Conservation (phyloP, 75 land plant species). For the Cryptomeria japonica region DNA sequence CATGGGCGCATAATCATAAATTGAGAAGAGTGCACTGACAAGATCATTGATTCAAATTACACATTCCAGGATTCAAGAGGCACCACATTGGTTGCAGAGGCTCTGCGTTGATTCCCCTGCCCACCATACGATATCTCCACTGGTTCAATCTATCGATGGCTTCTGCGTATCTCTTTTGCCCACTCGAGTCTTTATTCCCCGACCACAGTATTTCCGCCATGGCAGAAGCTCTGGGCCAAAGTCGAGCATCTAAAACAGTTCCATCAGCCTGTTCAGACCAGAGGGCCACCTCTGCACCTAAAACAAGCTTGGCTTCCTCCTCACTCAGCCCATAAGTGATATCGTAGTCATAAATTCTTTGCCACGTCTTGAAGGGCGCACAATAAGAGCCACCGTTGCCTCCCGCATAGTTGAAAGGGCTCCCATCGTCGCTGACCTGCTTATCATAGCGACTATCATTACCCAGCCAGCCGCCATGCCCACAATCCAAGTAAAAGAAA, state of each 20-base stretch:
- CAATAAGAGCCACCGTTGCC: conserved; percentile 84
- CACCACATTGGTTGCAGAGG: conserved; percentile 94
- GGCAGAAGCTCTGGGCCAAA: conserved; percentile 87
- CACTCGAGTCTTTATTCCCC: conserved; percentile 62
- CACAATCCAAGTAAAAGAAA: conserved; percentile 90
- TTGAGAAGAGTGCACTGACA: too few species aligned
- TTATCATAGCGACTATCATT: conserved; percentile 43
- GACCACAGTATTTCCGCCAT: conserved; percentile 94
- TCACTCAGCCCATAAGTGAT: conserved; percentile 43
- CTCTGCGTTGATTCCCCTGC: conserved; percentile 74
- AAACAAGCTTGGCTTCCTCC: conserved; percentile 60
- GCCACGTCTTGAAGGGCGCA: conserved; percentile 85
- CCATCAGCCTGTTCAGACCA: conserved; percentile 94
- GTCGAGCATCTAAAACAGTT: conserved; percentile 59
- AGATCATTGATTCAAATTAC: conserved; percentile 45
- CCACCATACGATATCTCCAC: conserved; percentile 79
- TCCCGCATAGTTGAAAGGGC: conserved; percentile 26
- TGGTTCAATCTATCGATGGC: conserved; percentile 78
- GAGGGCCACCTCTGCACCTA: conserved; percentile 90
- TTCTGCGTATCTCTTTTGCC: conserved; percentile 71
- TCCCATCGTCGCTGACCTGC: background rate
- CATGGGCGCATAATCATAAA: too few species aligned
- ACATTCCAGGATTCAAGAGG: conserved; percentile 71
- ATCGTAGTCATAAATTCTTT: conserved; percentile 65
- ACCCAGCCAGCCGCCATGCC: conserved; percentile 63